phyloP scores from a whole-genome alignment of 768 basidiomycete species.

The Calocera cornea region DNA sequence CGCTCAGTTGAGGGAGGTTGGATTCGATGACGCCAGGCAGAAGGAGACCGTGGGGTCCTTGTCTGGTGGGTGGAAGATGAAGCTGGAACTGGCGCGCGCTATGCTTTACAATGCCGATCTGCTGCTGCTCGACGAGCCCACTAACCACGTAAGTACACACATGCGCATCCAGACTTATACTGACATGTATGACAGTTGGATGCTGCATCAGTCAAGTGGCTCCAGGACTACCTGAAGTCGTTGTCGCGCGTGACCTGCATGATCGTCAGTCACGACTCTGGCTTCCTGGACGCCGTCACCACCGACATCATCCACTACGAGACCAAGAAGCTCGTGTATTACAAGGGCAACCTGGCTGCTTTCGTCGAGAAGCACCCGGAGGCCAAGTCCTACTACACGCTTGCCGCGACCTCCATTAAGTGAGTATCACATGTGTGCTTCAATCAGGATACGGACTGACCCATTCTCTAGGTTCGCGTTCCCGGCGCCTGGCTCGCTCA shows the following conservation, averaged over 20 bases:
- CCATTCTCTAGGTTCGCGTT: slow-evolving; percentile 51
- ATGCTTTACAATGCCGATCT: slow-evolving; percentile 82
- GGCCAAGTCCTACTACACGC: slow-evolving; percentile 92
- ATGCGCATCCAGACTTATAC: slow-evolving; percentile 10
- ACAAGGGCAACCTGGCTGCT: slow-evolving; percentile 77
- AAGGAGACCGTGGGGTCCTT: slow-evolving; percentile 73
- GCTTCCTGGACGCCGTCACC: slow-evolving; percentile 92
- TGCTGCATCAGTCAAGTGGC: slow-evolving; percentile 71
- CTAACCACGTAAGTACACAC: slow-evolving; percentile 61
- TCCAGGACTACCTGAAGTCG: slow-evolving; percentile 72
- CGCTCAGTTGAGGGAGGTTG: slow-evolving; percentile 70
- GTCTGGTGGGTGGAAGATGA: slow-evolving; percentile 99
- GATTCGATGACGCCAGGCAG: slow-evolving; percentile 80
- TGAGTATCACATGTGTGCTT: slow-evolving; percentile 10
- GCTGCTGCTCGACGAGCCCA: slow-evolving; percentile 59
- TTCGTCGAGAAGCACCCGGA: slow-evolving; percentile 87
- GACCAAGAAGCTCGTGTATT: slow-evolving; percentile 89
- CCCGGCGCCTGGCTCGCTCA: slow-evolving; percentile 87
- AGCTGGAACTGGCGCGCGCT: slow-evolving; percentile 85
- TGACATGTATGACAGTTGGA: slow-evolving; percentile 21
- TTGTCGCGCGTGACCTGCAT: slow-evolving; percentile 79
- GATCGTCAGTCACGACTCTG: slow-evolving; percentile 93
- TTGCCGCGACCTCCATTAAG: slow-evolving; percentile 84
- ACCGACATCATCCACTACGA: slow-evolving; percentile 98
- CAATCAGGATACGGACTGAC: neutral